Evolutionary conservation across 768 basidiomycete genomes (phyloP).

Genomic region (Cystofilobasidium capitatum): DNA sequence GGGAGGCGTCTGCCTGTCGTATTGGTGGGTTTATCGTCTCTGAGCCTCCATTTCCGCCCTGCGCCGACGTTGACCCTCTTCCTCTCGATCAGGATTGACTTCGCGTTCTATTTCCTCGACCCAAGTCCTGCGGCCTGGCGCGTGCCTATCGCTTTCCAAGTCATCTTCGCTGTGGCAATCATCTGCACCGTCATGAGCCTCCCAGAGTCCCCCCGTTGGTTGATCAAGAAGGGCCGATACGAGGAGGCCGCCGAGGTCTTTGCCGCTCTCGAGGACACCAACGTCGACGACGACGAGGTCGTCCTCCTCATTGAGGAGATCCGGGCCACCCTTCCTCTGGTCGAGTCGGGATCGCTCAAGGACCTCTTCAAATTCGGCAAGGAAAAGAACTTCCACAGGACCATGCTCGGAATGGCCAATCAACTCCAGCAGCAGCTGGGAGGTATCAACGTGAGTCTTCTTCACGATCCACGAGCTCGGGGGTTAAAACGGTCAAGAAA

Average conservation of each 20-base stretch:
- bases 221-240: slow-evolving; percentile 49
- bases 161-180: slow-evolving; percentile 51
- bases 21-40: slow-evolving; percentile 42
- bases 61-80: not conserved
- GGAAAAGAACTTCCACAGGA: slow-evolving; percentile 54
- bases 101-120: slow-evolving; percentile 4
- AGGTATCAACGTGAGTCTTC: slow-evolving; percentile 46
- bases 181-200: slow-evolving; percentile 40
- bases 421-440: slow-evolving; percentile 51
- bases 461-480: not conserved
- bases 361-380: slow-evolving; percentile 53
- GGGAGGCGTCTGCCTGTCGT: slow-evolving; percentile 57
- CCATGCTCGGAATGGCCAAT: slow-evolving; percentile 51
- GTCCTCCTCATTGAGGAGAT: slow-evolving; percentile 43
- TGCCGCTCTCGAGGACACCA: slow-evolving; percentile 52
- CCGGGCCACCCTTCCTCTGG: slow-evolving; percentile 12
- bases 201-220: slow-evolving; percentile 43
- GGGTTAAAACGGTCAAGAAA: not conserved
- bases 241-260: slow-evolving; percentile 55
- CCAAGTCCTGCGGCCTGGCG: slow-evolving; percentile 51
- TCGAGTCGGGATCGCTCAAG: slow-evolving; percentile 42
- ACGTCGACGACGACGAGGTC: slow-evolving; percentile 46
- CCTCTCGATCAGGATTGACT: not conserved
- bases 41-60: not conserved
- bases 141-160: slow-evolving; percentile 55